Conservation (phyloP, 1,284 basidiomycete genomes). For the Puccinia novopanici region DNA sequence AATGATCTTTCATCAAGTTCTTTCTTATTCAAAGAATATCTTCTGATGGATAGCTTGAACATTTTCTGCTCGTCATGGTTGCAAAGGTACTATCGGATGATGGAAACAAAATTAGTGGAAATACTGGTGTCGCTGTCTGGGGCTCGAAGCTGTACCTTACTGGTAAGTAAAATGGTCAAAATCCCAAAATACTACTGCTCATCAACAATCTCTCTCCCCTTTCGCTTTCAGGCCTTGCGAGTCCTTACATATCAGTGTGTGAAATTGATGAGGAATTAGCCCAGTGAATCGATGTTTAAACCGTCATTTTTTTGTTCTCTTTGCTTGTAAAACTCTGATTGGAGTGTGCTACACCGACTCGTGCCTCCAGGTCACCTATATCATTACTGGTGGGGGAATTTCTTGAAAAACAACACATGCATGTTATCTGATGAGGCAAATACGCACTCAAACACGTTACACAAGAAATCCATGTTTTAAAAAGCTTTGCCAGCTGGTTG, state of each 20-base stretch:
- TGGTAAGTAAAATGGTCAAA: constrained; percentile 4
- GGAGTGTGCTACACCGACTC: not conserved
- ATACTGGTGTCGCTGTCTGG: constrained; percentile 35
- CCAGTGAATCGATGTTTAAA: not conserved
- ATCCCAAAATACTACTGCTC: not conserved
- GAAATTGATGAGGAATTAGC: constrained; percentile 29
- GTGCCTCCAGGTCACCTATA: not conserved
- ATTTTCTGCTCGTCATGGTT: not conserved
- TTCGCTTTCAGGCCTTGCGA: constrained; percentile 2
- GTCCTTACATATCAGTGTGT: constrained; percentile 34
- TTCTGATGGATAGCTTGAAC: not conserved
- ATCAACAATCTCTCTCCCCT: not conserved
- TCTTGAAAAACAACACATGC: not conserved
- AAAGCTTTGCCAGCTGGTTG: not conserved
- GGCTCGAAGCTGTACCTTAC: constrained; percentile 25
- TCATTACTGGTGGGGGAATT: not conserved
- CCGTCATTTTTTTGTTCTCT: not conserved
- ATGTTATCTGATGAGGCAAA: not conserved
- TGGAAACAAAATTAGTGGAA: constrained; percentile 36
- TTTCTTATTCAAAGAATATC: not conserved
- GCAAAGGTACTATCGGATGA: constrained; percentile 39
- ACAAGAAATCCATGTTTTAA: not conserved
- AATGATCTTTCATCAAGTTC: not conserved
- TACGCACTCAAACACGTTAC: not conserved
- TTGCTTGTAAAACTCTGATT: constrained; percentile 8